A percentile compares a stretch with the other conserved stretches of the same genome.
These are phyloP conservation scores for Schoenoplectus tabernaemontani DNA, from an alignment of 202 grass and related monocot genomes.

Conservation along the genomic window DNA sequence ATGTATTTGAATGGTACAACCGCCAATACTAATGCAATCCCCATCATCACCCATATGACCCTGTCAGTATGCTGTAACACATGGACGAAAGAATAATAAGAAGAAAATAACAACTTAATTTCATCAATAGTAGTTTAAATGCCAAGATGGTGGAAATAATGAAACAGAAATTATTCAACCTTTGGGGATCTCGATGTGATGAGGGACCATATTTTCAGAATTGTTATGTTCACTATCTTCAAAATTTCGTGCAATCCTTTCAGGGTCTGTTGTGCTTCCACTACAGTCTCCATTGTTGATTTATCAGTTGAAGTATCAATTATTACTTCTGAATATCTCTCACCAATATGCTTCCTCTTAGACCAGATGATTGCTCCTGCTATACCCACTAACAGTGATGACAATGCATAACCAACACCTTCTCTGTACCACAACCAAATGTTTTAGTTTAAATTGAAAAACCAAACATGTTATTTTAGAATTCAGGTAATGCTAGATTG, in stretches of 20 bases:
- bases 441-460: not conserved
- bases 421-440: constrained; percentile 39
- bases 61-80: constrained; percentile 53
- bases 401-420: constrained; percentile 44
- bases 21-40: constrained; percentile 36
- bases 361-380: constrained; percentile 54
- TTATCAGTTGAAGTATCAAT: constrained; percentile 61
- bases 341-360: constrained; percentile 24
- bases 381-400: constrained; percentile 21
- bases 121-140: not conserved
- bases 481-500: not conserved
- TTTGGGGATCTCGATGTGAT: constrained; percentile 52
- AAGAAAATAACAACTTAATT: not conserved
- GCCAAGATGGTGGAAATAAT: not conserved
- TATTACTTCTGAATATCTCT: constrained; percentile 44
- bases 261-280: constrained; percentile 63
- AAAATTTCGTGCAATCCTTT: constrained; percentile 44
- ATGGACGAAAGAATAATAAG: not conserved
- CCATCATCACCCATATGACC: constrained; percentile 47
- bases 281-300: constrained; percentile 67
- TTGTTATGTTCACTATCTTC: constrained; percentile 46
- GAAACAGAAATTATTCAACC: constrained; percentile 27
- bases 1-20: constrained; percentile 55
- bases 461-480: not conserved
- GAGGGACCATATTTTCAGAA: constrained; percentile 71